Percentiles rank a stretch among this genome's conserved stretches.
These are phyloP conservation scores for Exophiala sideris DNA, from an alignment of 2,329 filamentous ascomycete species.

Conservation along the genomic window DNA sequence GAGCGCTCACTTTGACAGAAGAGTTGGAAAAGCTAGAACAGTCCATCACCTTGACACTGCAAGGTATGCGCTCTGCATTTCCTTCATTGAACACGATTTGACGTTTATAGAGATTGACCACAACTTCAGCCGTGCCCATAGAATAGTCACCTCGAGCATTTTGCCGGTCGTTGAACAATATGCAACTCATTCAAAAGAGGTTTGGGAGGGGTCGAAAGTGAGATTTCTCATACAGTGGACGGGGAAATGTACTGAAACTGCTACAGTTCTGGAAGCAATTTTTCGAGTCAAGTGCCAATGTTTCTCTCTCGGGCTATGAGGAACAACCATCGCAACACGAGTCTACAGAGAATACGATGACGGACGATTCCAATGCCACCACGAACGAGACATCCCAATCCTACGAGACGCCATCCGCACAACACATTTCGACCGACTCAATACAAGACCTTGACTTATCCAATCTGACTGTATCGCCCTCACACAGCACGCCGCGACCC, in stretches of 20 bases:
- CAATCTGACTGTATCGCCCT: conserved; percentile 41
- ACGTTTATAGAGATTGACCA: conserved; percentile 78
- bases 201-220: conserved; percentile 96
- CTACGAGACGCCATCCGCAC: conserved; percentile 41
- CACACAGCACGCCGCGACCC: conserved; percentile 47
- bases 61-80: conserved; percentile 56
- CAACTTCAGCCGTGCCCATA: conserved; percentile 95
- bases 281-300: conserved; percentile 96
- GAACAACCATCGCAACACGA: conserved; percentile 65
- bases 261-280: conserved; percentile 98
- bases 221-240: not conserved
- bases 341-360: conserved; percentile 49
- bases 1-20: conserved; percentile 77
- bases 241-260: not conserved
- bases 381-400: conserved; percentile 41
- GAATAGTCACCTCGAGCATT: conserved; percentile 91
- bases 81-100: not conserved
- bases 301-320: conserved; percentile 92
- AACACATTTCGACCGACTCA: conserved; percentile 30
- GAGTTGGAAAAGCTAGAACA: conserved; percentile 95
- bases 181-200: conserved; percentile 83
- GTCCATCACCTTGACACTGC: conserved; percentile 90
- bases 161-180: conserved; percentile 93
- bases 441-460: conserved; percentile 47
- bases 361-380: conserved; percentile 56